Base-by-base conservation (phyloP, 2,329 filamentous ascomycete genomes). In the Dactylellina leptospora region DNA sequence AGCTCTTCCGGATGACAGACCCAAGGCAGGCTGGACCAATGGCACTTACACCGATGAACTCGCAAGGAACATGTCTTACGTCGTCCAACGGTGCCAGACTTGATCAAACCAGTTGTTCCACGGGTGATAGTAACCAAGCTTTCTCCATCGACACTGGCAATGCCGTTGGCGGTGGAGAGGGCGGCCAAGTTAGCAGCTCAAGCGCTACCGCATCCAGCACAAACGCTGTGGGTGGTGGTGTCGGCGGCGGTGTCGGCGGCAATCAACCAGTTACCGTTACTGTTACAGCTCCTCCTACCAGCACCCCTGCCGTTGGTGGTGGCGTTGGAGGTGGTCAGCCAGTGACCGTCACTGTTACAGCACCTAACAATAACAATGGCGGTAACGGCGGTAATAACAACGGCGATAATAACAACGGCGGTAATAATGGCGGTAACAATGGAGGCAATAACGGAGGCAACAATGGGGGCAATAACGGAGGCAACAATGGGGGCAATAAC, bases 1-100 rank as follows among this genome's bases (percentile, higher is more conserved):
- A 86, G 76, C 78, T 84, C 2, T 86, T 85, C 78, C 80, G 27
- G 81, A 81, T 55, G 36, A 28, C 50, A 4, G 22, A 64, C 16
- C 38, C 50, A 20, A 18, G 13, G 18, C 16, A 18, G 18, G 47
- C 53, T 1, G 82, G 81, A 0, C 80, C 83, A 0, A 76, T 84
- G 10, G 75, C 80, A 0, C 76, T 86, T 1, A 77, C 79, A 18
- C 84, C 84, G 0, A 72, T 78, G 54, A 85, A 84, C 64, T 78
- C 40, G 33, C 42, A 79, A n/a, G 81, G 81, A 9, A 81, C 80
- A n/a, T 86, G 84, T 71, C 77, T 86, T 22, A 79, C 20, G 11
- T 18, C 80, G 0, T 81, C 81, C 20, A 81, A 81, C 40, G 81
- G 79, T 28, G 78, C 81, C 23, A 77, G 79, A 0, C 70, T 86